Base-by-base conservation (phyloP, 148 eudicot genomes). In the Arctostaphylos glauca region DNA sequence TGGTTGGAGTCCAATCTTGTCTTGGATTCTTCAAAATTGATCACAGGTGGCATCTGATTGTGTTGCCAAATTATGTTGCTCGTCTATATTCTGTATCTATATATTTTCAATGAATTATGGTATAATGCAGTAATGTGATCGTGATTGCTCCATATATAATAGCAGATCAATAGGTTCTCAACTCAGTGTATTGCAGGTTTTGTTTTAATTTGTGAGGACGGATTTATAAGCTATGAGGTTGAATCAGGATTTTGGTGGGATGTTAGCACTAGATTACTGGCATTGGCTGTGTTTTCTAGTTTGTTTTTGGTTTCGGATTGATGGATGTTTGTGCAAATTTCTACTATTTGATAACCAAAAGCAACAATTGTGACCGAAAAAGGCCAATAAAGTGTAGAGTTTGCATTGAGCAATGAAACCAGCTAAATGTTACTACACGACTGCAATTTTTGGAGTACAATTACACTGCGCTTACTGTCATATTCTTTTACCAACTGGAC, bases 31-130 rank as follows among this genome's bases (percentile, higher is more conserved):
- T 71, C 67, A 7, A 71, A 52, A 70, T 64, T 81, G 44, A 52
- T 81, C 77, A 81, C 67, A 71, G 16, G 67, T 53, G 83, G 77
- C 41, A 62, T 60, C 73, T 60, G 64, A 25, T 77, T 54, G 64
- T 18, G 47, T 9, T 68, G 82, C 67, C 82, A 49, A 52, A 67
- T 77, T 58, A 12, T 58, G 2, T 18, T 18, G 58, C 10, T 44
- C 59, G 15, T 12, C 6, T 54, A 15, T 3, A 41, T 41, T 38
- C 0, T 16, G 14, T 38, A n/a, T 77, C 19, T 41, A 9, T 58
- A 21, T 4, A 5, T 47, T 66, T 5, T 21, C 43, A 38, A 81
- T 55, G 67, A 81, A 81, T 14, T 31, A 67, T 52, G 75, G 52
- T 58, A 56, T 64, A 44, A 44, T 52, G 14, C 78, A 25, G 19